These are phyloP conservation scores for Arthroderma sp. DNA, from an alignment of 2,329 filamentous ascomycete species.

Conservation along the genomic window DNA sequence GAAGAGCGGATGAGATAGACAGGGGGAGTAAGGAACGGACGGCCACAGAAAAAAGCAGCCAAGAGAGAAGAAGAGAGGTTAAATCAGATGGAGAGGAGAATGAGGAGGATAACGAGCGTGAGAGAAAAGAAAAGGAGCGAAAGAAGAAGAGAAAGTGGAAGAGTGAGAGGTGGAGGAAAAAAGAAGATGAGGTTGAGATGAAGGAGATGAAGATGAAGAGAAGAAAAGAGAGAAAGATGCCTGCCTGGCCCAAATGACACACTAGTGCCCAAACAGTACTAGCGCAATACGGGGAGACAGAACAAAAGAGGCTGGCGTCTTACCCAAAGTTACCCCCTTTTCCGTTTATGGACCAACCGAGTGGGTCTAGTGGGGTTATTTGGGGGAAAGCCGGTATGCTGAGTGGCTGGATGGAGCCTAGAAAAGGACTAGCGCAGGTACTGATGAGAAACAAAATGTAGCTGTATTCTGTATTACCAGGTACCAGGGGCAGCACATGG, in stretches of 20 bases:
- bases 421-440: no score
- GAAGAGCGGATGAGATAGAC: neutral
- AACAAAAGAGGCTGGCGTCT: neutral
- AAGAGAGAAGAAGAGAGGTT: constrained; percentile 9
- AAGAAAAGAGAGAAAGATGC: neutral
- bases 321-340: no score
- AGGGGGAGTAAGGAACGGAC: constrained; percentile 24
- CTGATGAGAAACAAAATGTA: no score
- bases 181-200: constrained; percentile 2
- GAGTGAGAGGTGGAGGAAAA: constrained; percentile 5
- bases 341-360: no score
- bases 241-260: no score
- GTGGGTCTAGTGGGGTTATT: no score
- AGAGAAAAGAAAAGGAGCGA: constrained; percentile 10
- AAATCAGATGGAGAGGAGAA: constrained; percentile 2
- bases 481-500: no score
- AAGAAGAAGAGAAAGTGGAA: constrained; percentile 8
- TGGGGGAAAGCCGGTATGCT: no score
- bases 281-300: neutral
- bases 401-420: no score
- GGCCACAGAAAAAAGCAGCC: constrained; percentile 18
- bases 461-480: no score
- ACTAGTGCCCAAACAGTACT: no score
- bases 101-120: constrained; percentile 6
- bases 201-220: constrained; percentile 3